Evolutionary conservation across 768 basidiomycete species (phyloP).

Genomic region (Calocera cornea): DNA sequence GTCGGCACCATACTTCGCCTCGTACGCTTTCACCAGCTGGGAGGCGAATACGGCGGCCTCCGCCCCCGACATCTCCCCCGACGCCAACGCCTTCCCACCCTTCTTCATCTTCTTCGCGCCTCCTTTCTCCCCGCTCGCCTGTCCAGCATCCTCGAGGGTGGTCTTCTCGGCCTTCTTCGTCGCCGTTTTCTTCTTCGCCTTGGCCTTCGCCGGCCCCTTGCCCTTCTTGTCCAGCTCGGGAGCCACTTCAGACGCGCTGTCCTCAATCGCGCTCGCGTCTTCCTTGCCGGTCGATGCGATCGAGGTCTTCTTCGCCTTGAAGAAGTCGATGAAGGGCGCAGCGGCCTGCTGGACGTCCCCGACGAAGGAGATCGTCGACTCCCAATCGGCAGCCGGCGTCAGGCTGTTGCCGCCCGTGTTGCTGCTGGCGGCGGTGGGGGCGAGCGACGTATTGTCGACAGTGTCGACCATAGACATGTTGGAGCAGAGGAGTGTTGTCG

Average conservation of each 20-base stretch:
- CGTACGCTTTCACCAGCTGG: not conserved
- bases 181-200: not conserved
- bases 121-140: conserved; percentile 31
- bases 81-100: not conserved
- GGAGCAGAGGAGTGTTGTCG: too few species aligned
- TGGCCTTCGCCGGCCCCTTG: not conserved
- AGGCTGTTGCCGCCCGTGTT: too few species aligned
- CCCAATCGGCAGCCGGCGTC: not conserved
- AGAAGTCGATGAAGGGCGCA: not conserved
- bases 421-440: not conserved
- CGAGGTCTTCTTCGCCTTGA: not conserved
- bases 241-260: not conserved
- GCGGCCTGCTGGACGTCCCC: not conserved
- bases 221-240: not conserved
- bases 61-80: not conserved
- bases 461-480: not conserved
- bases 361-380: not conserved
- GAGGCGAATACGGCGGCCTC: not conserved
- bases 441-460: not conserved
- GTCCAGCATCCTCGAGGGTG: not conserved
- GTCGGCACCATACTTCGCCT: conserved; percentile 25
- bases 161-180: not conserved
- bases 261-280: not conserved
- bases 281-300: not conserved
- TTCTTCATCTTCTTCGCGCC: conserved; percentile 25